These are phyloP conservation scores for Yamadazyma olivae DNA, from an alignment of 805 yeast species.

Conservation along the genomic window DNA sequence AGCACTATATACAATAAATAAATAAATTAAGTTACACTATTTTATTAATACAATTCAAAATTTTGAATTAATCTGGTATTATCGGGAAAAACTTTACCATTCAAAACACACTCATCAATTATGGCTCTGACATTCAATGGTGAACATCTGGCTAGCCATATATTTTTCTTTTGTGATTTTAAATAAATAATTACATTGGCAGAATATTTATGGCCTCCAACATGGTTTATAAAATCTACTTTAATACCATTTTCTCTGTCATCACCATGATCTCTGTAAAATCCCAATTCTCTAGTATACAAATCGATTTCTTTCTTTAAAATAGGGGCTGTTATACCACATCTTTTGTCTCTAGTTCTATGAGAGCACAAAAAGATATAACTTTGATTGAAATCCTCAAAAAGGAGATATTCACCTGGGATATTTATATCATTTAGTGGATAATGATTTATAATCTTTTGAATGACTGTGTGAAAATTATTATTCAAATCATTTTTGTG, in stretches of 20 bases:
- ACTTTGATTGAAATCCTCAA: slow-evolving; percentile 31
- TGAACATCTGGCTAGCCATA: slow-evolving; percentile 85
- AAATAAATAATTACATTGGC: slow-evolving; percentile 83
- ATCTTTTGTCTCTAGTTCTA: slow-evolving; percentile 83
- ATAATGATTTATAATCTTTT: slow-evolving; percentile 1
- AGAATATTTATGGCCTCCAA: slow-evolving; percentile 94
- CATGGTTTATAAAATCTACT: slow-evolving; percentile 74
- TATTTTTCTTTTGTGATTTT: slow-evolving; percentile 61
- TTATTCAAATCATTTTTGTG: slow-evolving; percentile 37
- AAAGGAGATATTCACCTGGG: slow-evolving; percentile 27
- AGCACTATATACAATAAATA: background rate
- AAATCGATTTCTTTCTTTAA: slow-evolving; percentile 76
- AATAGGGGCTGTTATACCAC: slow-evolving; percentile 92
- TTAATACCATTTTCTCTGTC: slow-evolving; percentile 69
- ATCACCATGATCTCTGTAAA: slow-evolving; percentile 76
- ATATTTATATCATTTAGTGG: background rate
- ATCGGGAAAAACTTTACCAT: slow-evolving; percentile 69
- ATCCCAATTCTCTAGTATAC: slow-evolving; percentile 65
- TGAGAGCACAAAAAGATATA: slow-evolving; percentile 84
- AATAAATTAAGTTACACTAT: too few relatives aligned
- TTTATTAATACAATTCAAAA: slow-evolving; percentile 17
- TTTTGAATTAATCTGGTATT: slow-evolving; percentile 60
- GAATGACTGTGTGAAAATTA: slow-evolving; percentile 11
- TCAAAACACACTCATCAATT: slow-evolving; percentile 71
- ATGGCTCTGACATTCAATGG: slow-evolving; percentile 76